Conservation (phyloP, 768 basidiomycete species). For the Lactifluus pinguis region DNA sequence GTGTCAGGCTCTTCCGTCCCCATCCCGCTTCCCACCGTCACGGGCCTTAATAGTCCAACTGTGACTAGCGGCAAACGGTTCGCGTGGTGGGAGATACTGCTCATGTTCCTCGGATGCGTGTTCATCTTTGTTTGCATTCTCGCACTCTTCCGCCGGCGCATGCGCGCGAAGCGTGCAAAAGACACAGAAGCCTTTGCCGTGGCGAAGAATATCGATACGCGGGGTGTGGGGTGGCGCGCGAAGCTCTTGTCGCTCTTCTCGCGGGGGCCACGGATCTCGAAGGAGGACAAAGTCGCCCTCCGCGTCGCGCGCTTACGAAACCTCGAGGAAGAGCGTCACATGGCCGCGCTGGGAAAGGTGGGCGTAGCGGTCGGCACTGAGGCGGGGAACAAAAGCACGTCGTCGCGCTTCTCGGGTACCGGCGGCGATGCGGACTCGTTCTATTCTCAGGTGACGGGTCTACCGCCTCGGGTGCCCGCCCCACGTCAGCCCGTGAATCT, state of each 20-base stretch:
- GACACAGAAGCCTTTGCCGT: constrained; percentile 56
- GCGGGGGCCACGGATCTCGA: constrained; percentile 22
- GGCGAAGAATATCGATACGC: constrained; percentile 43
- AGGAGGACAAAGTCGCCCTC: constrained; percentile 18
- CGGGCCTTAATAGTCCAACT: constrained; percentile 50
- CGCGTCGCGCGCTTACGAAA: constrained; percentile 37
- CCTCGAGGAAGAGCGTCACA: constrained; percentile 41
- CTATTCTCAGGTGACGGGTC: constrained; percentile 63
- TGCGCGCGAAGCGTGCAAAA: constrained; percentile 58
- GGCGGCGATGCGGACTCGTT: constrained; percentile 42
- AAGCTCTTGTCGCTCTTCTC: constrained; percentile 49
- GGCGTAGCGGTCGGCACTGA: constrained; percentile 33
- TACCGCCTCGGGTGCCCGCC: constrained; percentile 51
- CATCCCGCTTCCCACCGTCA: constrained; percentile 43
- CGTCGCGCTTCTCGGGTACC: constrained; percentile 25
- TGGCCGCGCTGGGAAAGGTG: constrained; percentile 29
- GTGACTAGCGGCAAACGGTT: constrained; percentile 27
- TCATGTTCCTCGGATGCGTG: constrained; percentile 74
- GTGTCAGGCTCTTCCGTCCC: constrained; percentile 34
- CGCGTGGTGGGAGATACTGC: constrained; percentile 77
- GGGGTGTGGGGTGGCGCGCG: constrained; percentile 41
- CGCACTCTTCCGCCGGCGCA: constrained; percentile 61
- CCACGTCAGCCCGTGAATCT: constrained; percentile 59
- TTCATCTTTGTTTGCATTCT: constrained; percentile 65
- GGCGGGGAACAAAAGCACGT: constrained; percentile 22